Conservation (phyloP, 1,139 yeast genomes). For the Hansenula lynferdii region DNA sequence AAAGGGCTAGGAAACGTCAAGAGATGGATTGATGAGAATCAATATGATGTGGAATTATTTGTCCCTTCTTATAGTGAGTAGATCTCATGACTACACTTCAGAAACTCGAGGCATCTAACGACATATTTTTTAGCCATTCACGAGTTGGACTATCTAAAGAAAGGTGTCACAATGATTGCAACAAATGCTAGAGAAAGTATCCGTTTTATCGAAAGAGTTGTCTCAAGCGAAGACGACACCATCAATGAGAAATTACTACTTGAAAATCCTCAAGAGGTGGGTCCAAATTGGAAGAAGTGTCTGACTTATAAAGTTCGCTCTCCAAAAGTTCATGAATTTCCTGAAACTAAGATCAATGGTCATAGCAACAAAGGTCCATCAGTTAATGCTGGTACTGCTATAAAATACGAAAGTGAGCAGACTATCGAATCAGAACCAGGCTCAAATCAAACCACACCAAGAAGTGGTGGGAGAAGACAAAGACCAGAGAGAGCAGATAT, state of each 20-base stretch:
- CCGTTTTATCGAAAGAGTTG: conserved; percentile 41
- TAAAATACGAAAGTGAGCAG: conserved; percentile 8
- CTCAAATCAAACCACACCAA: neutral
- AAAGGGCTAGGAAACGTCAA: conserved; percentile 57
- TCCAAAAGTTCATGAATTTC: conserved; percentile 44
- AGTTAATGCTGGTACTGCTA: too few relatives aligned
- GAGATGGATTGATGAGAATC: conserved; percentile 41
- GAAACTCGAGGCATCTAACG: too few relatives aligned
- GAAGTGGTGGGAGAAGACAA: neutral
- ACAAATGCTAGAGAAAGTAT: conserved; percentile 55
- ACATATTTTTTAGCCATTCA: conserved; percentile 38
- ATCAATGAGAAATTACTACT: conserved; percentile 23
- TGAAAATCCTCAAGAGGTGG: conserved; percentile 37
- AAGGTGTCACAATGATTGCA: conserved; percentile 50
- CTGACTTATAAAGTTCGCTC: conserved; percentile 37
- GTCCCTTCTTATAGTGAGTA: conserved; percentile 45
- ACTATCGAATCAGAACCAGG: neutral
- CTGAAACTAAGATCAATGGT: too few relatives aligned
- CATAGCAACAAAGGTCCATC: too few relatives aligned
- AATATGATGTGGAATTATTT: conserved; percentile 23
- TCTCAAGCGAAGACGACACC: conserved; percentile 27
- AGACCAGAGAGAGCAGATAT: conserved; percentile 33
- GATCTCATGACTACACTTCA: too few relatives aligned
- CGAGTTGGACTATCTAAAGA: conserved; percentile 50
- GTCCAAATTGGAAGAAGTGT: conserved; percentile 48